Base-by-base conservation (phyloP, 176 grass and related monocot genomes). In the Carex kokanica region DNA sequence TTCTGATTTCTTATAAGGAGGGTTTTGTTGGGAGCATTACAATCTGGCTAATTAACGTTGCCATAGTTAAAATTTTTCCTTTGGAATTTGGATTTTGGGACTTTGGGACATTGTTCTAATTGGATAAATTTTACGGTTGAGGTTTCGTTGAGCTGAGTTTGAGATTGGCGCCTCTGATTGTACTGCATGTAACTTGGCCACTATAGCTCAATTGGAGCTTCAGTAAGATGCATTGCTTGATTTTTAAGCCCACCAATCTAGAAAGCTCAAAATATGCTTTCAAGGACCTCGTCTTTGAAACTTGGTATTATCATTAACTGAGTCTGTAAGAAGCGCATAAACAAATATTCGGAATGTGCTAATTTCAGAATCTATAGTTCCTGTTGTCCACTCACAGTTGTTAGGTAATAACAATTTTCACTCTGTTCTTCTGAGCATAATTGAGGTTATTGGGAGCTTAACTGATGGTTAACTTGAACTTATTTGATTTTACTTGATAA, bases 21-120 rank as follows among this genome's bases (percentile, higher is more conserved):
- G 70, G 43, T 52, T 74, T 66, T 74, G 70, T 74, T 74, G 43
- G 17, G 11, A 73, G 62, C 27, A 32, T 65, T 65, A 38, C 31
- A 40, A 40, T 68, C 64, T 67, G 64, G n/a, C 7, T 21, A 20
- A 60, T 6, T 7, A 20, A 38, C 0, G 31, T 17, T 14, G 40
- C 34, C 23, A 8, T 73, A 9, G 69, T 74, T 25, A 8, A 15
- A 15, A 8, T 3, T 25, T 52, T 73, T 45, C 11, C 43, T 52
- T 66, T 65, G 27, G 23, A 52, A 14, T 54, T 15, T 24, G 2
- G 41, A 51, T 74, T 25, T 53, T 25, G 23, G 12, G 41, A 51
- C 51, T 25, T 53, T 25, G 23, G 1, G 47, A 16, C 47, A 54
- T 53, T 75, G 72, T 16, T 17, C 5, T 16, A 4, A 15, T 21